Conservation (phyloP, 2,329 filamentous ascomycete species). For the Graphium sp. region DNA sequence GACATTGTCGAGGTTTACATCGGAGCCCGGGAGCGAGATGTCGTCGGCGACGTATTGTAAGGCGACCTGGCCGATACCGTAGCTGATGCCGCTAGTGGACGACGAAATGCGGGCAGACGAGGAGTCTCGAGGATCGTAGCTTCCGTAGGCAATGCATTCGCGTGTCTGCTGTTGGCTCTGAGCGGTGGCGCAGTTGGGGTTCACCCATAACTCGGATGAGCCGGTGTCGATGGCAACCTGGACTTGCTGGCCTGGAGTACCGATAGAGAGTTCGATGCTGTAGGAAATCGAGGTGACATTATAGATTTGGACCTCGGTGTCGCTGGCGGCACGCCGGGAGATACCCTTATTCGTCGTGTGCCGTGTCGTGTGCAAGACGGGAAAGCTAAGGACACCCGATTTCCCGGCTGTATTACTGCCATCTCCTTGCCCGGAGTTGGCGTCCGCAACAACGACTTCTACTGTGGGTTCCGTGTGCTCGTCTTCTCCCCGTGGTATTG, state of each 20-base stretch:
- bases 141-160: slow-evolving; percentile 6
- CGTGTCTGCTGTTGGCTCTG: slow-evolving; percentile 5
- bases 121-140: slow-evolving; percentile 9
- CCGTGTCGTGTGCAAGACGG: too few relatives aligned
- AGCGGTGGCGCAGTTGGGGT: slow-evolving; percentile 15
- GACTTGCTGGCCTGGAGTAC: slow-evolving; percentile 18
- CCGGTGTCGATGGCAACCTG: slow-evolving; percentile 23
- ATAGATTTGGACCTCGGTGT: slow-evolving; percentile 6
- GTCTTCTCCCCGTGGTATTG: too few relatives aligned
- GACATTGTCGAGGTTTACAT: slow-evolving; percentile 10
- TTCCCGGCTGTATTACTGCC: too few relatives aligned
- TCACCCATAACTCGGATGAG: slow-evolving; percentile 23
- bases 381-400: too few relatives aligned
- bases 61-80: slow-evolving; percentile 13
- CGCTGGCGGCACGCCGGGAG: slow-evolving; percentile 1
- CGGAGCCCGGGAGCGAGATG: slow-evolving; percentile 11
- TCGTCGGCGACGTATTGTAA: slow-evolving; percentile 13
- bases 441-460: too few relatives aligned
- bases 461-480: too few relatives aligned
- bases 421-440: too few relatives aligned
- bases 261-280: slow-evolving; percentile 18
- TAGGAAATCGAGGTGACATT: slow-evolving; percentile 15
- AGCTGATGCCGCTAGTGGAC: slow-evolving; percentile 8
- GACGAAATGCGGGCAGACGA: slow-evolving; percentile 8
- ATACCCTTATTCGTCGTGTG: too few relatives aligned